phyloP scores from a whole-genome alignment of 768 basidiomycete genomes.

The Hypsizygus marmoreus region DNA sequence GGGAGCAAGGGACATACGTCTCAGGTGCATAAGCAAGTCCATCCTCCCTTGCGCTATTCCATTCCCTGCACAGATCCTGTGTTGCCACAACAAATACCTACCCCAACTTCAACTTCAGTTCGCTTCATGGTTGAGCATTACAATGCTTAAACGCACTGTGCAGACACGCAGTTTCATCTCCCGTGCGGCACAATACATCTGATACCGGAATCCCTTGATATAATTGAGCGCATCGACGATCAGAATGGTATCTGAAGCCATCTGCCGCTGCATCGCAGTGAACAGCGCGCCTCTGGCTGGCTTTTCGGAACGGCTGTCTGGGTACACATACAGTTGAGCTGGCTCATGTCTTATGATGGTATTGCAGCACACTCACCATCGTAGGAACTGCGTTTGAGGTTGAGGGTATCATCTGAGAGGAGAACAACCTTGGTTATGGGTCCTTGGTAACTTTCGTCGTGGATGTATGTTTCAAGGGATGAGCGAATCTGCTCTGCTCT shows the following conservation, averaged over 20 bases:
- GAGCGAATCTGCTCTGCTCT: constrained; percentile 64
- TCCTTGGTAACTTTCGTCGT: constrained; percentile 52
- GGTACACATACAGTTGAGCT: not conserved
- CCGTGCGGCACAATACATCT: constrained; percentile 94
- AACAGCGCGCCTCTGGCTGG: constrained; percentile 84
- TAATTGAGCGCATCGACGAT: constrained; percentile 94
- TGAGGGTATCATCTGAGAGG: constrained; percentile 75
- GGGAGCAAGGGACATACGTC: constrained; percentile 58
- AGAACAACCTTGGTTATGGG: constrained; percentile 47
- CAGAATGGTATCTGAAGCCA: constrained; percentile 74
- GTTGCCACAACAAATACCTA: constrained; percentile 79
- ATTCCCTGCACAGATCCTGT: constrained; percentile 71
- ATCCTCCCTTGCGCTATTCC: constrained; percentile 63
- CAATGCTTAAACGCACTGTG: constrained; percentile 59
- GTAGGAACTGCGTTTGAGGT: constrained; percentile 66
- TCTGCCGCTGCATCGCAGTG: constrained; percentile 75
- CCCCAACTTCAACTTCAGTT: constrained; percentile 22
- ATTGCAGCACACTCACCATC: constrained; percentile 57
- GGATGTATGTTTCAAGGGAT: constrained; percentile 56
- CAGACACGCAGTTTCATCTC: constrained; percentile 84
- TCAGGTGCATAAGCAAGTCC: constrained; percentile 58
- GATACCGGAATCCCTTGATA: constrained; percentile 98
- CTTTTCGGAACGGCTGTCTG: constrained; percentile 85
- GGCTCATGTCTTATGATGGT: not conserved
- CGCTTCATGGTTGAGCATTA: not conserved